Evolutionary conservation across 129 eudicot species (phyloP), one percentile per base, ranked within the genome.

Genomic region (Flaveria linearis): DNA sequence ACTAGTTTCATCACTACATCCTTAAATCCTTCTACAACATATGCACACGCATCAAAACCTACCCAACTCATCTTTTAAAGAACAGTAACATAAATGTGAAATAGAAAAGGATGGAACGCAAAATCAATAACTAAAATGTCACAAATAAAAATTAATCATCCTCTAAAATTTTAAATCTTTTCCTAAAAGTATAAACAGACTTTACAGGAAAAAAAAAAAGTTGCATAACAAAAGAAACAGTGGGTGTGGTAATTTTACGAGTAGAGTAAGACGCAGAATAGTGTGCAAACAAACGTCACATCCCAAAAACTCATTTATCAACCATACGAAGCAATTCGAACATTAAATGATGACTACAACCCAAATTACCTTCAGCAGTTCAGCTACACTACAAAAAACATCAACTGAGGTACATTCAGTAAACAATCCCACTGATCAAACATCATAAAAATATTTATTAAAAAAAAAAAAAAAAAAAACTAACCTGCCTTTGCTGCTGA

Each of bases 401-500:
- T 12, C 18, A 78, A 22, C 9, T 17, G 41, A 12, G 41, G 41
- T 57, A 28, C 68, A 68, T 36, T 60, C 46, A 60, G 69, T 60
- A 75, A 66, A 23, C 68, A 39, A 20, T 39, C 39, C 51, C 68
- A 56, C 53, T 73, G 68, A 76, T 76, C 80, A 53, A 76, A 73
- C 56, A 25, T 7, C 18, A 16, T 12, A n/a, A 60, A 28, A 28
- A 28, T 28, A n/a, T n/a, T n/a, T n/a, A n/a, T n/a, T n/a, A n/a
- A 28, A 28, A 28, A 28, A 28, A 26, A 1, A 26, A 1, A 26
- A 28, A 17, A 64, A 6, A 71, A 85, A 82, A 77, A 84, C 92
- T 80, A 79, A 92, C 98, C 98, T 92, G 96, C 68, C 96, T 84
- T 64, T 87, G 90, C 84, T 87, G 96, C 22, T 84, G 22, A 20